Conservation (phyloP, 176 grass and related monocot species). For the Canna indica region DNA sequence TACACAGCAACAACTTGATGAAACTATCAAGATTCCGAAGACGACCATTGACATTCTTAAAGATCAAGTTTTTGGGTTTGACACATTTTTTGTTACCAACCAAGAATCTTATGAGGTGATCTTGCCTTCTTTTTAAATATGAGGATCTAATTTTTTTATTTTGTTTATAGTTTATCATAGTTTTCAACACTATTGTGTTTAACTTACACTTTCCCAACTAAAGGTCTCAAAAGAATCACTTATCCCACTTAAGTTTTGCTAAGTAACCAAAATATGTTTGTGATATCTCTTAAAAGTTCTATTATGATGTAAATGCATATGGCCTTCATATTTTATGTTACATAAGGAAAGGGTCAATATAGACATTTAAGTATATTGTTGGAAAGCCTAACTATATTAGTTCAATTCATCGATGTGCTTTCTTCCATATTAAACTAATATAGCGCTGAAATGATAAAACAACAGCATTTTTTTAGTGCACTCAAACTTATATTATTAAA, state of each 20-base stretch:
- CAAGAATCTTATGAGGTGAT: conserved; percentile 88
- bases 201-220: background rate
- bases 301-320: background rate
- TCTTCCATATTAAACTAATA: no score
- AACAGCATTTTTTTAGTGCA: no score
- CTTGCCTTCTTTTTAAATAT: background rate
- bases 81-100: conserved; percentile 88
- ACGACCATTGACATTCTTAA: conserved; percentile 82
- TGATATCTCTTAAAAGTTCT: background rate
- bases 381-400: no score
- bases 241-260: background rate
- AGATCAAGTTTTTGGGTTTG: conserved; percentile 96
- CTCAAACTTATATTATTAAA: no score
- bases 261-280: background rate
- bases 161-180: background rate
- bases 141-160: background rate
- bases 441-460: no score
- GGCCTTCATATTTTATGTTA: no score
- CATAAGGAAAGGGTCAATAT: no score
- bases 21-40: conserved; percentile 70
- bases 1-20: conserved; percentile 86
- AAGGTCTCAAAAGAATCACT: background rate
- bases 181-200: background rate
- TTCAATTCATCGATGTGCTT: no score
- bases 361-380: no score